Conservation (phyloP, 2,329 filamentous ascomycete species). For the Aspergillus latus region DNA sequence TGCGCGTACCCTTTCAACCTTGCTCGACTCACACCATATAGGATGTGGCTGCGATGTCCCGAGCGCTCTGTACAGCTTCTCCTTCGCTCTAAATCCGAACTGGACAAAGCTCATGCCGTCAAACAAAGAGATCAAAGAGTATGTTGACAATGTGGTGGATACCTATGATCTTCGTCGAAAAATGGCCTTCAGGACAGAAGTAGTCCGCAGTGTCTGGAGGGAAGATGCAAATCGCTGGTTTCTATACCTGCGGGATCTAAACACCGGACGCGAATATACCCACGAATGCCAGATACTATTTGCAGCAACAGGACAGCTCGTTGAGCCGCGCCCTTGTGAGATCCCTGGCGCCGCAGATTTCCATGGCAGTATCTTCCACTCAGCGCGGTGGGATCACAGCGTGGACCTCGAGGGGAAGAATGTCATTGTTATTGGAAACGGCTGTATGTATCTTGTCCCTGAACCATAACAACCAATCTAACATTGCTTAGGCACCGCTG, state of each 20-base stretch:
- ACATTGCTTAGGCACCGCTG: constrained; percentile 26
- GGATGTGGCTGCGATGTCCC: constrained; percentile 55
- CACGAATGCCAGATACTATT: constrained; percentile 53
- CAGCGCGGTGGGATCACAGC: constrained; percentile 27
- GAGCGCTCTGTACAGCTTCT: constrained; percentile 56
- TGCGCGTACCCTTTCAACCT: constrained; percentile 6
- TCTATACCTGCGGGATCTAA: constrained; percentile 26
- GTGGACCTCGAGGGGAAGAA: constrained; percentile 27
- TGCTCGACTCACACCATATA: neutral
- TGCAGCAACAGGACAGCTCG: constrained; percentile 49
- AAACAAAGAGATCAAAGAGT: constrained; percentile 51
- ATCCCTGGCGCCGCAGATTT: constrained; percentile 27
- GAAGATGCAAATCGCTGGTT: constrained; percentile 53
- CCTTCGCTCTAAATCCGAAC: constrained; percentile 52
- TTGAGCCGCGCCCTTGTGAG: constrained; percentile 45
- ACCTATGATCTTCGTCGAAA: constrained; percentile 43
- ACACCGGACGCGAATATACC: constrained; percentile 24
- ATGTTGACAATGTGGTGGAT: constrained; percentile 51
- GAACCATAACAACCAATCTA: too few species aligned
- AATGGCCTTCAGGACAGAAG: constrained; percentile 21
- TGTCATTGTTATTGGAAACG: constrained; percentile 31
- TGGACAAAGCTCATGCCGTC: constrained; percentile 53
- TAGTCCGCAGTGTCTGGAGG: constrained; percentile 44
- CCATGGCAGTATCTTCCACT: constrained; percentile 28
- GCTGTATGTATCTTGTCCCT: constrained; percentile 38